A percentile compares a stretch with the other conserved stretches of the same genome.
Conservation (phyloP, 2,329 filamentous ascomycete genomes). For the Neofusicoccum umdonicola region DNA sequence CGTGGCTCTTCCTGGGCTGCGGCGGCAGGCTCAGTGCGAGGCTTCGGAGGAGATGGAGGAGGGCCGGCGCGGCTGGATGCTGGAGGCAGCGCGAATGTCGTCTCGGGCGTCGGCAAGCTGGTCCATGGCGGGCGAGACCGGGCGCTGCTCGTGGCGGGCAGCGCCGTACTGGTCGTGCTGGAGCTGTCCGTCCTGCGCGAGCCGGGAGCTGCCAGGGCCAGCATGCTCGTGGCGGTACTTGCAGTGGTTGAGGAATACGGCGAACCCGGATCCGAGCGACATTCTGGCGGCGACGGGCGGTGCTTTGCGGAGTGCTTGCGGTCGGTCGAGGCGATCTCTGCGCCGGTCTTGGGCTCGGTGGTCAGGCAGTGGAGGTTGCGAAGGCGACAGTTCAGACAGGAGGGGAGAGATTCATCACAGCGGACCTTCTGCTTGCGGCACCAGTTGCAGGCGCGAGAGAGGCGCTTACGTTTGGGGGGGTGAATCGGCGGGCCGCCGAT, state of each 20-base stretch:
- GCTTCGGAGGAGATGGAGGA: neutral
- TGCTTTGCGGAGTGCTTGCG: neutral
- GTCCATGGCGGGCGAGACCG: neutral
- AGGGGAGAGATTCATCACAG: constrained; percentile 20
- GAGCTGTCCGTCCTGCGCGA: neutral
- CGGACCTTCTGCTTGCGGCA: constrained; percentile 20
- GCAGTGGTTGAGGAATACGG: constrained; percentile 14
- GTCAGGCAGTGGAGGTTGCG: constrained; percentile 18
- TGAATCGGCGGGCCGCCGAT: neutral
- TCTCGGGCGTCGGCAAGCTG: neutral
- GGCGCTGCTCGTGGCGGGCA: neutral
- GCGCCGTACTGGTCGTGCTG: neutral
- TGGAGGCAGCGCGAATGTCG: neutral
- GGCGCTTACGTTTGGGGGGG: constrained; percentile 16
- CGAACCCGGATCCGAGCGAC: constrained; percentile 14
- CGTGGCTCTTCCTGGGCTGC: neutral
- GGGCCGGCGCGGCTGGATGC: constrained; percentile 4
- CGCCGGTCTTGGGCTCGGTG: constrained; percentile 12
- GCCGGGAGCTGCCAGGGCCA: neutral
- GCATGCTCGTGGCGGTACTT: constrained; percentile 9
- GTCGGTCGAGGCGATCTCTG: neutral
- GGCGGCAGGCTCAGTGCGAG: neutral
- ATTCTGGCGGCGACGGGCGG: neutral
- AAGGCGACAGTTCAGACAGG: constrained; percentile 14
- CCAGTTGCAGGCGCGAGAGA: constrained; percentile 20